Evolutionary conservation across 23 red algal genomes (phyloP).

Genomic region (Gracilariopsis chorda): DNA sequence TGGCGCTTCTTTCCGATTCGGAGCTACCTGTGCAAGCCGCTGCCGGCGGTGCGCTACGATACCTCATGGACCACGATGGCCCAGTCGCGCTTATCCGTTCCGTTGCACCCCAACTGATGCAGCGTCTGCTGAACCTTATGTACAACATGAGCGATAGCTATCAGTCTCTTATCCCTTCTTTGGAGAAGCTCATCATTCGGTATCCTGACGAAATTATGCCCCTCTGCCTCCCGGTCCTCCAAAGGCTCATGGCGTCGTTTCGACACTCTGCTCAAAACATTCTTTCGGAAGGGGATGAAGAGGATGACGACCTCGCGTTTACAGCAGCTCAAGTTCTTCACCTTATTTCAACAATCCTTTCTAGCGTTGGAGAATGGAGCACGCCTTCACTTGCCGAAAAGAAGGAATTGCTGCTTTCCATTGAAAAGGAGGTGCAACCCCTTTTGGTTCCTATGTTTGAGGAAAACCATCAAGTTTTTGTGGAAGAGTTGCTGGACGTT

Average conservation of each 20-base stretch:
- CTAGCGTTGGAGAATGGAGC: constrained; percentile 38
- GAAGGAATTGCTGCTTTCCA: not conserved
- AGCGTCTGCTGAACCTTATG: constrained; percentile 60
- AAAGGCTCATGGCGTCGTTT: constrained; percentile 63
- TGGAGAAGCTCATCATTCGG: constrained; percentile 69
- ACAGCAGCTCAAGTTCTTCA: constrained; percentile 64
- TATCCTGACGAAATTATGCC: constrained; percentile 81
- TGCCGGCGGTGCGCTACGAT: constrained; percentile 64
- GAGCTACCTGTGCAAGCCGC: constrained; percentile 76
- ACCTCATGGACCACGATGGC: constrained; percentile 60
- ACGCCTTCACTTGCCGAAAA: constrained; percentile 11
- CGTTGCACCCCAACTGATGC: constrained; percentile 56
- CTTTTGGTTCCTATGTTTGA: constrained; percentile 83
- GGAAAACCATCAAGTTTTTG: constrained; percentile 74
- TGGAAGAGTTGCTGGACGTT: constrained; percentile 80
- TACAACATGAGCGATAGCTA: constrained; percentile 78
- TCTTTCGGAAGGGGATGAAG: constrained; percentile 51
- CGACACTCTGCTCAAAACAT: constrained; percentile 37
- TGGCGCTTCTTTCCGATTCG: constrained; percentile 61
- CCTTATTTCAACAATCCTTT: constrained; percentile 62
- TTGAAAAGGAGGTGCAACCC: constrained; percentile 52
- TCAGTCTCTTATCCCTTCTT: constrained; percentile 51
- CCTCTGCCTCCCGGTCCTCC: constrained; percentile 37
- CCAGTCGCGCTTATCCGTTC: constrained; percentile 23
- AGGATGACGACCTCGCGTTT: constrained; percentile 78